Evolutionary conservation across 106 monocot genomes (phyloP).

Genomic region (Platanthera zijinensis): DNA sequence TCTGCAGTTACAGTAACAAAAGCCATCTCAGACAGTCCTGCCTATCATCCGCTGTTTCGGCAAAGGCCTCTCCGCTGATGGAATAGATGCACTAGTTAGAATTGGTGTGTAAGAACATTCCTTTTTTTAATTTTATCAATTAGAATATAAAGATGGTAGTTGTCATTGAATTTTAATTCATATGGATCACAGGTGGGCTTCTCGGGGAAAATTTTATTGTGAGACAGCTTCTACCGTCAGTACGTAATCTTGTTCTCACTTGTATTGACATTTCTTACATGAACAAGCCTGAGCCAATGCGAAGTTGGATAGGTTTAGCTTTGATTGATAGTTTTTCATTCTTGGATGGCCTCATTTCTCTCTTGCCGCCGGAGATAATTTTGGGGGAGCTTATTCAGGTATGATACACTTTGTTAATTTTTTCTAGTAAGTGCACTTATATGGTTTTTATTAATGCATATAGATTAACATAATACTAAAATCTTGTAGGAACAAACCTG

Average conservation of each 20-base stretch:
- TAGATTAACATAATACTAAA: constrained; percentile 5
- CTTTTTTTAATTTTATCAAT: constrained; percentile 8
- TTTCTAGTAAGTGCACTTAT: background rate
- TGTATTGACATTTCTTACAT: constrained; percentile 44
- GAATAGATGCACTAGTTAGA: constrained; percentile 86
- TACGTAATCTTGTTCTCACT: constrained; percentile 61
- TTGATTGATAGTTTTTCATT: constrained; percentile 63
- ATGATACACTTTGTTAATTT: constrained; percentile 7
- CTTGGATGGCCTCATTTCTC: constrained; percentile 53
- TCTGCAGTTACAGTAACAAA: constrained; percentile 8
- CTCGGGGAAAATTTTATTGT: constrained; percentile 73
- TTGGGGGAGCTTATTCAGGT: constrained; percentile 79
- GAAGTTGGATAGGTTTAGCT: constrained; percentile 75
- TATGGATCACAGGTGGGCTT: constrained; percentile 43
- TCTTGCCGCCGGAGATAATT: constrained; percentile 46
- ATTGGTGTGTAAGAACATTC: constrained; percentile 57
- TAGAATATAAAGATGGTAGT: background rate
- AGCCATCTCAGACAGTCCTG: constrained; percentile 62
- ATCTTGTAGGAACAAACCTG: constrained; percentile 59
- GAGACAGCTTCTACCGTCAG: constrained; percentile 70
- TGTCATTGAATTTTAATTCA: background rate
- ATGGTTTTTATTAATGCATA: constrained; percentile 11
- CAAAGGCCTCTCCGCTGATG: constrained; percentile 76
- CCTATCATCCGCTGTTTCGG: constrained; percentile 80
- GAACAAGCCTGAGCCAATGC: constrained; percentile 74